These are phyloP conservation scores for Podospora pseudopauciseta DNA, from an alignment of 495 filamentous ascomycete species.

Conservation along the genomic window DNA sequence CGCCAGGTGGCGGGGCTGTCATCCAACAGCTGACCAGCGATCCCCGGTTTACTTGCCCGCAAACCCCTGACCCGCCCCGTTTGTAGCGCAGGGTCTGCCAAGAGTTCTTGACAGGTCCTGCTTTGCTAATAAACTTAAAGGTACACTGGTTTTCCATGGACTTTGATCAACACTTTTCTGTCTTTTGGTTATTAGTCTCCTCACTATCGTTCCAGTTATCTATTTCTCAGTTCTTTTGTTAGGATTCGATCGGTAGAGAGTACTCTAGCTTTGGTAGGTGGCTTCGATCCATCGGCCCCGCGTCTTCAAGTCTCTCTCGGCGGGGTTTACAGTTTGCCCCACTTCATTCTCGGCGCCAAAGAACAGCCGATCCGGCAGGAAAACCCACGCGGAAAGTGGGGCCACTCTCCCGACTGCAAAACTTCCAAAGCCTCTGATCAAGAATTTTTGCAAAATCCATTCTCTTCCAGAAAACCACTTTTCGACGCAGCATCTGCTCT, in stretches of 20 bases:
- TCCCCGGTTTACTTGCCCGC: slow-evolving; percentile 2
- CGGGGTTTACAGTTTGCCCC: slow-evolving; percentile 6
- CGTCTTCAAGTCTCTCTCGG: not conserved
- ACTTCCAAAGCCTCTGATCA: not conserved
- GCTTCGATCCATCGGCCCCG: not conserved
- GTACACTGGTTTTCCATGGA: too few relatives aligned
- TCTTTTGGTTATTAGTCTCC: too few relatives aligned
- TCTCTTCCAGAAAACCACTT: not conserved
- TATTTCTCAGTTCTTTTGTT: too few relatives aligned
- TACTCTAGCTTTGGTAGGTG: too few relatives aligned
- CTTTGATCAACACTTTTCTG: too few relatives aligned
- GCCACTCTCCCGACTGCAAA: not conserved
- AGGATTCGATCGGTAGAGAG: too few relatives aligned
- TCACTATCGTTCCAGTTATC: too few relatives aligned
- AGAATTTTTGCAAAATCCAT: not conserved
- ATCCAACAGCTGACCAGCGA: slow-evolving; percentile 4
- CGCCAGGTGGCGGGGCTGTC: slow-evolving; percentile 15
- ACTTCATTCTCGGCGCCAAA: slow-evolving; percentile 10
- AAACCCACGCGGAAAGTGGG: not conserved
- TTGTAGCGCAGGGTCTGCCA: not conserved
- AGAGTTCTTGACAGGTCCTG: not conserved
- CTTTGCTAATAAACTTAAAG: not conserved
- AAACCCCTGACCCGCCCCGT: not conserved
- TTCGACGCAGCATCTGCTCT: not conserved
- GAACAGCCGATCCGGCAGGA: slow-evolving; percentile 14